Conservation (phyloP, 495 filamentous ascomycete species). For the Penicillium verhagenii region DNA sequence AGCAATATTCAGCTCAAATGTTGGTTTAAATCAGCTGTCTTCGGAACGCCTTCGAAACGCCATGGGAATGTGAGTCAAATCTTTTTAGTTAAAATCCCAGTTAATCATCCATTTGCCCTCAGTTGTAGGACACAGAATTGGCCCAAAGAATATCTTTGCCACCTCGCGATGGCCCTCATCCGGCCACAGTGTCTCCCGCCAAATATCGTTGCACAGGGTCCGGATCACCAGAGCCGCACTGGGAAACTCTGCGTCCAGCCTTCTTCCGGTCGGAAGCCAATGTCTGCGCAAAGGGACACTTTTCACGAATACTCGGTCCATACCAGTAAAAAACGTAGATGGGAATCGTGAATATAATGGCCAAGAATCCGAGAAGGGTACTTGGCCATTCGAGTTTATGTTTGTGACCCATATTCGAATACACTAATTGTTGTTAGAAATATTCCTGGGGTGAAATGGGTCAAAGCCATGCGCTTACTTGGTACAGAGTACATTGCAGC, state of each 20-base stretch:
- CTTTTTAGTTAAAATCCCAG: too few relatives aligned
- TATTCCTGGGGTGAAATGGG: not conserved
- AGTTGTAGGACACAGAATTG: too few relatives aligned
- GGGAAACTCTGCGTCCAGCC: conserved; percentile 23
- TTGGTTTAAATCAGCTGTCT: too few relatives aligned
- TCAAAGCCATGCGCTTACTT: conserved; percentile 16
- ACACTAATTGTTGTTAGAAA: conserved; percentile 22
- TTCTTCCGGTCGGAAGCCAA: conserved; percentile 28
- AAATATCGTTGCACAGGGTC: conserved; percentile 32
- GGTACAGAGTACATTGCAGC: conserved; percentile 49
- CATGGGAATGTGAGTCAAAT: too few relatives aligned
- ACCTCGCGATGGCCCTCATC: too few relatives aligned
- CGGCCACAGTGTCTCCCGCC: conserved; percentile 3
- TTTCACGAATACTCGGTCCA: conserved; percentile 41
- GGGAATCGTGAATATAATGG: conserved; percentile 46
- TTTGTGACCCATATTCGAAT: conserved; percentile 31
- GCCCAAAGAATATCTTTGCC: too few relatives aligned
- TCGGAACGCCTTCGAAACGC: too few relatives aligned
- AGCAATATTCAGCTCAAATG: too few relatives aligned
- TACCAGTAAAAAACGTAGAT: conserved; percentile 53
- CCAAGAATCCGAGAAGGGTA: conserved; percentile 41
- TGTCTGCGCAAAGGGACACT: conserved; percentile 44
- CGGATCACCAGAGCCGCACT: conserved; percentile 30
- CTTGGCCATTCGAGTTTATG: conserved; percentile 40
- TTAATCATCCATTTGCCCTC: too few relatives aligned